Percentiles rank a stretch among this genome's conserved stretches.
Evolutionary conservation across 192 early-diverging fungal species (phyloP).

Genomic region (Coemansia sp.): DNA sequence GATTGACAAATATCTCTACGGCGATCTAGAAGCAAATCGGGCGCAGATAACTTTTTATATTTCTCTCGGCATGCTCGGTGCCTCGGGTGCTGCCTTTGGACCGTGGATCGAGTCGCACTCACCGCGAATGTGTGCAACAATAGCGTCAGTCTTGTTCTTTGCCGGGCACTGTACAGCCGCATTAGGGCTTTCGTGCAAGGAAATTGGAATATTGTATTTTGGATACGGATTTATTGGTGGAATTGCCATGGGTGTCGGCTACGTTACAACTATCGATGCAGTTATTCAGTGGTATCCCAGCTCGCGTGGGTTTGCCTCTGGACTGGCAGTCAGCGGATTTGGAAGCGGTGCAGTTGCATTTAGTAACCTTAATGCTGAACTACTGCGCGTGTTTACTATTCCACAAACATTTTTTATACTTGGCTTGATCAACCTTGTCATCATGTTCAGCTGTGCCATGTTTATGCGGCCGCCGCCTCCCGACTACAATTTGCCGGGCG

Average conservation of each 20-base stretch:
- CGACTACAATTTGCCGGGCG: slow-evolving; percentile 56
- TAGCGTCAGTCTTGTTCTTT: slow-evolving; percentile 66
- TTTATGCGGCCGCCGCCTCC: slow-evolving; percentile 62
- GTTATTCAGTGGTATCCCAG: slow-evolving; percentile 81
- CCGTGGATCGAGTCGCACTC: slow-evolving; percentile 79
- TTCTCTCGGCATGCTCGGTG: slow-evolving; percentile 73
- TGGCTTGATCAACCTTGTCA: slow-evolving; percentile 58
- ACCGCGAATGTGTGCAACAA: slow-evolving; percentile 61
- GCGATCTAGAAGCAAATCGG: slow-evolving; percentile 48
- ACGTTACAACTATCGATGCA: slow-evolving; percentile 72
- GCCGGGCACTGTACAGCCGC: slow-evolving; percentile 66
- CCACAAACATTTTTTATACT: slow-evolving; percentile 64
- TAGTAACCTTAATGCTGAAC: slow-evolving; percentile 59
- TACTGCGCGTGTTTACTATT: slow-evolving; percentile 56
- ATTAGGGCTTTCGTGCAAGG: slow-evolving; percentile 57
- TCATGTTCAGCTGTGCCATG: slow-evolving; percentile 62
- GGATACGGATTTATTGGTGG: slow-evolving; percentile 74
- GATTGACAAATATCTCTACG: slow-evolving; percentile 60
- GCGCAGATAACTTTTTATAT: slow-evolving; percentile 72
- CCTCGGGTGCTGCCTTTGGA: slow-evolving; percentile 67
- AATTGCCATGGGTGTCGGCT: slow-evolving; percentile 66
- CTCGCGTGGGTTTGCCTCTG: slow-evolving; percentile 69
- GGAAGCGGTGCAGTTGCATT: slow-evolving; percentile 70
- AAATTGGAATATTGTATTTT: slow-evolving; percentile 63
- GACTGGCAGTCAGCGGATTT: slow-evolving; percentile 75